Percentiles rank a stretch among this genome's conserved stretches.
phyloP scores from a whole-genome alignment of 306 rosid species.

The Hippophae tibetana region DNA sequence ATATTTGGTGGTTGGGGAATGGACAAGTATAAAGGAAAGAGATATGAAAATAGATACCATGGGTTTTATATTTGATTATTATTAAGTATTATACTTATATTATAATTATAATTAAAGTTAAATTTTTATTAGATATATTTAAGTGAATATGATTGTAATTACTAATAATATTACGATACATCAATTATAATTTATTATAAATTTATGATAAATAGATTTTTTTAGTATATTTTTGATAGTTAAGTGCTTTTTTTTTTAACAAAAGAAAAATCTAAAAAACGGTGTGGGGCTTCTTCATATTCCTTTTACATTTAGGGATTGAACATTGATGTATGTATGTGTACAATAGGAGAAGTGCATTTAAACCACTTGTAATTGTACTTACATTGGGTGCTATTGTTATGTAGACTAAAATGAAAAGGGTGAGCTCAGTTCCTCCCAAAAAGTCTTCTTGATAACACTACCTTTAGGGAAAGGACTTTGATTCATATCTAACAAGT shows the following conservation, averaged over 20 bases:
- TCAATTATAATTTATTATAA: constrained; percentile 3
- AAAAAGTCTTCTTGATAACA: not conserved
- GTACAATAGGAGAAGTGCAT: constrained; percentile 12
- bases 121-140: no score
- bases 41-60: no score
- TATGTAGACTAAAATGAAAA: not conserved
- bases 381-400: constrained; percentile 1
- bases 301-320: constrained; percentile 12
- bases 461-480: no score
- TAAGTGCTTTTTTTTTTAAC: constrained; percentile 28
- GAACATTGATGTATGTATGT: not conserved
- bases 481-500: no score
- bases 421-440: not conserved
- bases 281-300: constrained; percentile 29
- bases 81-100: no score
- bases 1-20: constrained; percentile 36
- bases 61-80: no score
- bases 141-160: no score
- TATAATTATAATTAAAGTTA: no score
- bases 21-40: constrained; percentile 3
- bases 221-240: constrained; percentile 14
- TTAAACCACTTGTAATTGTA: constrained; percentile 26
- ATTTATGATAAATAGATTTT: constrained; percentile 14
- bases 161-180: no score
- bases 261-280: constrained; percentile 19